Base-by-base conservation (phyloP, 768 basidiomycete genomes). In the Amanita muscaria region DNA sequence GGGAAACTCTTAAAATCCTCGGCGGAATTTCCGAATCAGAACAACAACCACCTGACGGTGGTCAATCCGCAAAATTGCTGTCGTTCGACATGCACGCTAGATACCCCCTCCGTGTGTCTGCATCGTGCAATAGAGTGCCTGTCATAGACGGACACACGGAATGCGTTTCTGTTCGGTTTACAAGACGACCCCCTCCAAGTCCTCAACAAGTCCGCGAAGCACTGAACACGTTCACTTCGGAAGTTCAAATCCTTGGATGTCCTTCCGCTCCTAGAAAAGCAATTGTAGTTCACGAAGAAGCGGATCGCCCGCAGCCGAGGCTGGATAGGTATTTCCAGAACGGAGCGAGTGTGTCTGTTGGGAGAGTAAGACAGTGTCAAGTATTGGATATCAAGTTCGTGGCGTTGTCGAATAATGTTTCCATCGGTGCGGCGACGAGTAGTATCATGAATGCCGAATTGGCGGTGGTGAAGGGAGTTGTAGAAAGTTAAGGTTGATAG, bases 351-450 rank as follows among this genome's bases (percentile, higher is more conserved):
- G 91, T 97, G 35, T 79, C 73, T 22, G 94, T 98, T 2, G 96
- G 94, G 0, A 70, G 96, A 35, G 81, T 99, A 14, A 72, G 96
- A 43, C 80, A 91, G 59, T 97, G 94, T 56, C 71, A 77, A 21
- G 96, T 99, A 19, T 61, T 99, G 40, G 96, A 99, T 60, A 76
- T 98, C 72, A 96, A 96, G 67, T 96, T 97, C 58, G 86, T 96
- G 30, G 83, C 89, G 21, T 69, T 98, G 41, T 76, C 83, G 48
- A 93, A 96, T 62, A 98, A 98, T 58, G 93, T 97, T 49, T 80
- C 81, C 44, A 88, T 97, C 53, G 94, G 96, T 6, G 94, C 96
- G 16, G 94, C 96, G 40, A 99, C 96, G 39, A 91, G 88, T 51
- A 89, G 86, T 52, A 87, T 99, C 59, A 93, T 98, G 56, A 99